These are phyloP conservation scores for Ophiocordyceps camponoti-leonardi DNA, from an alignment of 2,329 filamentous ascomycete genomes.

Conservation along the genomic window DNA sequence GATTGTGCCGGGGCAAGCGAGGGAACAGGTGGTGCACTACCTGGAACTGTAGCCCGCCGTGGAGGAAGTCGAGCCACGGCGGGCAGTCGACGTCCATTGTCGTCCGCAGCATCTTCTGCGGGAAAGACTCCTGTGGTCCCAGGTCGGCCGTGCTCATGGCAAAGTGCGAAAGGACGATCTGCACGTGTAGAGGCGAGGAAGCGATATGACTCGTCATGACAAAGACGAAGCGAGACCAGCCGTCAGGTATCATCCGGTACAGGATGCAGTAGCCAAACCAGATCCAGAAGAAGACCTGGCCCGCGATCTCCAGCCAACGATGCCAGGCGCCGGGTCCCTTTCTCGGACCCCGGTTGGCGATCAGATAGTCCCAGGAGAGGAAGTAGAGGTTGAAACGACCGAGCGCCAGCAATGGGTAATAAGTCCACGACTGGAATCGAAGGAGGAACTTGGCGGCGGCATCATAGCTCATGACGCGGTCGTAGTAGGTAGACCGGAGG, in stretches of 20 bases:
- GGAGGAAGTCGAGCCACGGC: constrained; percentile 74
- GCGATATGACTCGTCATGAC: constrained; percentile 67
- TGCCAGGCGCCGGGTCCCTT: constrained; percentile 73
- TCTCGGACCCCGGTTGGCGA: constrained; percentile 51
- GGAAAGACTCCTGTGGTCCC: constrained; percentile 69
- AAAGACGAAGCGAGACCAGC: constrained; percentile 53
- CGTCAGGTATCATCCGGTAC: constrained; percentile 54
- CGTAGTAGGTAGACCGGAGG: constrained; percentile 68
- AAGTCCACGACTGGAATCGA: constrained; percentile 62
- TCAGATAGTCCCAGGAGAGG: constrained; percentile 62
- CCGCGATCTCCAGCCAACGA: constrained; percentile 59
- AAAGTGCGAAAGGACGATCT: constrained; percentile 85
- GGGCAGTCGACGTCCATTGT: constrained; percentile 91
- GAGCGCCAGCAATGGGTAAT: constrained; percentile 66
- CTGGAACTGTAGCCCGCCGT: constrained; percentile 80
- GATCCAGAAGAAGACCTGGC: constrained; percentile 67
- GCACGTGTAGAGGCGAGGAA: constrained; percentile 68
- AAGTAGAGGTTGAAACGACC: constrained; percentile 79
- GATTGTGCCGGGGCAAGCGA: constrained; percentile 69
- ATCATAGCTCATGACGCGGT: constrained; percentile 65
- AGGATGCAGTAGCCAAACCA: constrained; percentile 76
- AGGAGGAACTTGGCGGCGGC: constrained; percentile 52
- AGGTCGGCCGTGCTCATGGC: constrained; percentile 84
- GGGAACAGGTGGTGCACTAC: constrained; percentile 77
- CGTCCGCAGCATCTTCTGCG: constrained; percentile 79